phyloP scores from a whole-genome alignment of 192 early-diverging fungal genomes.

The Piromyces sp. region DNA sequence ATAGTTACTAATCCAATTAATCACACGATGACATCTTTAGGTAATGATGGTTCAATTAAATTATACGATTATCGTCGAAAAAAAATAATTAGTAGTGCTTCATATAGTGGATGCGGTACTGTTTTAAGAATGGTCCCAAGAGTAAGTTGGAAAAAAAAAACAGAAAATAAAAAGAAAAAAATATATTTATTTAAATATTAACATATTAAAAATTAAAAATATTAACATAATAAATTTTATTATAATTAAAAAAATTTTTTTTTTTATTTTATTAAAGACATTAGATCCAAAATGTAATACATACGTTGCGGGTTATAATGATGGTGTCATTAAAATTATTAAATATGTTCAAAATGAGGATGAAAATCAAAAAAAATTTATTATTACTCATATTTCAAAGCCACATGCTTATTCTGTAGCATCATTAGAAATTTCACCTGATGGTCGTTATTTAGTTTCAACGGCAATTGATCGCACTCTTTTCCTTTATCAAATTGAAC shows the following conservation, averaged over 20 bases:
- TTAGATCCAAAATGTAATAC: constrained; percentile 26
- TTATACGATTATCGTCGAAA: constrained; percentile 27
- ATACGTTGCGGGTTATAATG: constrained; percentile 26
- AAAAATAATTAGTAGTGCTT: constrained; percentile 4
- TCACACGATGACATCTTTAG: constrained; percentile 25
- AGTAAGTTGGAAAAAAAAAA: constrained; percentile 11
- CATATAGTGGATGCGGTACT: constrained; percentile 17
- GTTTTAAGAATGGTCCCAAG: constrained; percentile 18
- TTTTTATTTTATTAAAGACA: constrained; percentile 5
- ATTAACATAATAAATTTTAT: not conserved
- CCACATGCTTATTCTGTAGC: constrained; percentile 25
- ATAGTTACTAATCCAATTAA: constrained; percentile 17
- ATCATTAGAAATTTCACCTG: constrained; percentile 21
- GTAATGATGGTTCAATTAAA: constrained; percentile 22
- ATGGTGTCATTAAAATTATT: constrained; percentile 26
- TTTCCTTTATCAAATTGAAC: constrained; percentile 31
- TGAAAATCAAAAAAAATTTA: constrained; percentile 7
- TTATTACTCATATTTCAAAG: constrained; percentile 31
- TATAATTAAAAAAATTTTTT: not conserved
- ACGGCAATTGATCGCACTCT: constrained; percentile 22
- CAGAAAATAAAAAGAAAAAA: too few species aligned
- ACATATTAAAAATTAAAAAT: too few species aligned
- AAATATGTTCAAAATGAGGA: not conserved
- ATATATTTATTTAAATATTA: too few species aligned
- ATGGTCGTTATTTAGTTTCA: constrained; percentile 29